Percentiles rank a stretch among this genome's conserved stretches.
phyloP scores from a whole-genome alignment of 2,329 filamentous ascomycete species.

The Ophiocordyceps australis region DNA sequence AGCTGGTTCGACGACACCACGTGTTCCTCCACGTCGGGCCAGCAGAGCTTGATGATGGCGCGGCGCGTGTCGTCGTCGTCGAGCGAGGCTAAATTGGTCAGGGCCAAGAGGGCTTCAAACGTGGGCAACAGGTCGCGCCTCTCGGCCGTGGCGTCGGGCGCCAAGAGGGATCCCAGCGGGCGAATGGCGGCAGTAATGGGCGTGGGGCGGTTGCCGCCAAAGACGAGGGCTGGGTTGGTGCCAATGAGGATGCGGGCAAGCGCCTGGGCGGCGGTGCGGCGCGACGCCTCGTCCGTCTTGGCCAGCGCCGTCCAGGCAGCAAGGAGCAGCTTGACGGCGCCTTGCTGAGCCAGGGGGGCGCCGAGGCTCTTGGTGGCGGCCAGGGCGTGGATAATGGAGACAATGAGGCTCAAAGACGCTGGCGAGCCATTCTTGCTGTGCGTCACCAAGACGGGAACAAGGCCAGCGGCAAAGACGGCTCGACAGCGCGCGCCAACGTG shows the following conservation, averaged over 20 bases:
- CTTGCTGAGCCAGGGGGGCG: conserved; percentile 75
- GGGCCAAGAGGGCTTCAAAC: conserved; percentile 78
- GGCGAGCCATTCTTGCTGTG: conserved; percentile 56
- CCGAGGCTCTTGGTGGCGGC: conserved; percentile 57
- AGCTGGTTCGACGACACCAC: conserved; percentile 58
- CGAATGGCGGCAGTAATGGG: conserved; percentile 67
- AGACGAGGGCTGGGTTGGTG: conserved; percentile 68
- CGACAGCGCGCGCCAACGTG: conserved; percentile 62
- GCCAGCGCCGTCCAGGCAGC: conserved; percentile 47
- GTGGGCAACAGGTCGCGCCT: conserved; percentile 67
- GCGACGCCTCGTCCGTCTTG: conserved; percentile 24
- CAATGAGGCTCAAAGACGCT: conserved; percentile 52
- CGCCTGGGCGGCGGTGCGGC: conserved; percentile 54
- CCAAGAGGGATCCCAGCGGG: conserved; percentile 59
- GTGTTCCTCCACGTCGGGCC: conserved; percentile 65
- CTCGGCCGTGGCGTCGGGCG: conserved; percentile 40
- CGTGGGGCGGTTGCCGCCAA: conserved; percentile 56
- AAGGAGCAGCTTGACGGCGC: conserved; percentile 73
- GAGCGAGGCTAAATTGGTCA: conserved; percentile 82
- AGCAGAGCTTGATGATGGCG: conserved; percentile 55
- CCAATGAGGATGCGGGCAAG: conserved; percentile 75
- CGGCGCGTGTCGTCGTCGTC: conserved; percentile 47
- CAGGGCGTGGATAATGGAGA: conserved; percentile 61
- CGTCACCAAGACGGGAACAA: conserved; percentile 60
- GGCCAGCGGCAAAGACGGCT: conserved; percentile 58